Evolutionary conservation across 129 eudicot genomes (phyloP).

Genomic region (Artemisia annua): DNA sequence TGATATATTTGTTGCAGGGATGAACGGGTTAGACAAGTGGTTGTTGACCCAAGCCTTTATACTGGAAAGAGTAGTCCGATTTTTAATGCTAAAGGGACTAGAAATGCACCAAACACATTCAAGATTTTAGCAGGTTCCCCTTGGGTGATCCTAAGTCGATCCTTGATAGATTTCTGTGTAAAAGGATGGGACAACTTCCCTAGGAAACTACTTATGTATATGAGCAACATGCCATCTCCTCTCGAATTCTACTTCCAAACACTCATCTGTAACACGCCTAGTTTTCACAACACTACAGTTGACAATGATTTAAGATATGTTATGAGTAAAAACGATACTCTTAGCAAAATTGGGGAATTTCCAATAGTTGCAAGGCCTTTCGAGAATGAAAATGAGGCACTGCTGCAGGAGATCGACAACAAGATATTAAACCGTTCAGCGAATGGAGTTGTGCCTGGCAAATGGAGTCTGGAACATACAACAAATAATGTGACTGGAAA

Average conservation of each 20-base stretch:
- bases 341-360: slow-evolving; percentile 16
- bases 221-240: slow-evolving; percentile 40
- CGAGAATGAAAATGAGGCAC: slow-evolving; percentile 26
- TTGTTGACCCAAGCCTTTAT: too few relatives aligned
- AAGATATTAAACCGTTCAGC: slow-evolving; percentile 31
- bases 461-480: slow-evolving; percentile 37
- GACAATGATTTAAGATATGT: slow-evolving; percentile 32
- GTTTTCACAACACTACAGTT: slow-evolving; percentile 41
- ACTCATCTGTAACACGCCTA: slow-evolving; percentile 48
- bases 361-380: slow-evolving; percentile 37
- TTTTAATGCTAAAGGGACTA: slow-evolving; percentile 27
- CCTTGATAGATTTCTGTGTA: slow-evolving; percentile 35
- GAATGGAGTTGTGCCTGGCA: slow-evolving; percentile 40
- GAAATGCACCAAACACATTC: slow-evolving; percentile 46
- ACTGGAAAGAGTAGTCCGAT: slow-evolving; percentile 15
- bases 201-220: slow-evolving; percentile 54
- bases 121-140: slow-evolving; percentile 48
- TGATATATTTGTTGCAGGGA: too few relatives aligned
- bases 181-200: slow-evolving; percentile 56
- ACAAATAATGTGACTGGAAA: slow-evolving; percentile 3
- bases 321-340: slow-evolving; percentile 15
- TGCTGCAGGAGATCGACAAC: slow-evolving; percentile 39
- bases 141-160: slow-evolving; percentile 49
- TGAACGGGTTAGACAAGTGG: too few relatives aligned
- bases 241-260: slow-evolving; percentile 53